phyloP scores from a whole-genome alignment of 2,329 filamentous ascomycete species.

The Paraphaeosphaeria sporulosa region DNA sequence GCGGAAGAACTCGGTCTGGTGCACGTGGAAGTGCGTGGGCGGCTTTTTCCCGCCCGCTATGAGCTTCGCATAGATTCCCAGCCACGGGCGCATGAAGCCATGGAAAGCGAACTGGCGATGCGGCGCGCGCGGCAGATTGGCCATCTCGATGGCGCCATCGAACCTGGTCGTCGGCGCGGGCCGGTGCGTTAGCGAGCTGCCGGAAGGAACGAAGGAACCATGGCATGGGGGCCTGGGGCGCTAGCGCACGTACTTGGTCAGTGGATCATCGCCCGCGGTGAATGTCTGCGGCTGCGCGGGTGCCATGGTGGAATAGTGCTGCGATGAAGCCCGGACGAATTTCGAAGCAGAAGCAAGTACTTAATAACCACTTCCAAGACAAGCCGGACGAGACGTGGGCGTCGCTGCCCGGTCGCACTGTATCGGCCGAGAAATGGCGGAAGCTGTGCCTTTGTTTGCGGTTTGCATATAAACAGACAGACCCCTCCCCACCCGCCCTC shows the following conservation, averaged over 20 bases:
- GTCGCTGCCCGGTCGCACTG: neutral
- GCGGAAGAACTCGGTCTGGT: conserved; percentile 43
- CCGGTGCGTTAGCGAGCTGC: neutral
- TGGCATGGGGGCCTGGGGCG: too few species aligned
- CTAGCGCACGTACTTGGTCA: neutral
- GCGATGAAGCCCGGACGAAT: neutral
- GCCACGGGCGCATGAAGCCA: neutral
- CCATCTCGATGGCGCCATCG: neutral
- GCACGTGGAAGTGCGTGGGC: conserved; percentile 43
- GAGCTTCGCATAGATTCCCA: neutral
- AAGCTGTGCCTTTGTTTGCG: neutral
- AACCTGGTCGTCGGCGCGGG: neutral
- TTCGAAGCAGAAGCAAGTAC: neutral
- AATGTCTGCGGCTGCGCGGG: neutral
- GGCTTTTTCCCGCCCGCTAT: neutral
- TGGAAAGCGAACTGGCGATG: neutral
- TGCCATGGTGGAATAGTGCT: conserved; percentile 1
- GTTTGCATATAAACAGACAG: conserved; percentile 6
- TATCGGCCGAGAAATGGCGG: conserved; percentile 12
- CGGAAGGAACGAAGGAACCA: neutral
- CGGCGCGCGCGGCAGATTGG: neutral
- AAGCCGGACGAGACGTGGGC: neutral
- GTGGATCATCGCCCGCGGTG: conserved; percentile 3
- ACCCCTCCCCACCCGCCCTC: neutral
- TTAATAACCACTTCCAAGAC: neutral